Evolutionary conservation across 768 basidiomycete genomes (phyloP).

Genomic region (Thelephora ganbajun): DNA sequence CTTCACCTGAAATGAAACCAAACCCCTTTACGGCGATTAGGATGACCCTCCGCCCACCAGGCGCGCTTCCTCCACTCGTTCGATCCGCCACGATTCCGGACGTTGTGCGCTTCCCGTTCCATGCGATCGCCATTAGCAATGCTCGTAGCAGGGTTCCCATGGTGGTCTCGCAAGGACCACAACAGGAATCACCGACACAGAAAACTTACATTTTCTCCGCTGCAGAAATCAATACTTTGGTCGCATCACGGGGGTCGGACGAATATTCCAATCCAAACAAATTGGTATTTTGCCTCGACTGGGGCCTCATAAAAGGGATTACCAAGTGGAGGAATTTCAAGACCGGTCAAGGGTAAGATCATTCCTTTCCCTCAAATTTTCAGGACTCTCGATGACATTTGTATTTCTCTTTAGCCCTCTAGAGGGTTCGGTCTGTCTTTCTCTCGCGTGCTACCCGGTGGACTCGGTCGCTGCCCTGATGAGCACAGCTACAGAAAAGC

Average conservation of each 20-base stretch:
- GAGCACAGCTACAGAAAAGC: background rate
- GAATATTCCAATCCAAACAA: background rate
- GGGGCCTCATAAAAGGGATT: background rate
- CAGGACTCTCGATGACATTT: background rate
- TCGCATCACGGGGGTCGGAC: background rate
- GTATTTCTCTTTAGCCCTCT: background rate
- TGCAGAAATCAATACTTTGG: background rate
- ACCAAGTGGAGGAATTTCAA: background rate
- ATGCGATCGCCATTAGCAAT: background rate
- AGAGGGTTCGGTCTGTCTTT: background rate
- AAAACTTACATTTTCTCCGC: background rate
- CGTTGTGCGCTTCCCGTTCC: too few species aligned
- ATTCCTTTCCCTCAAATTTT: background rate
- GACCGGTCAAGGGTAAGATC: background rate
- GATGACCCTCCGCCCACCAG: too few species aligned
- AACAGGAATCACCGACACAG: background rate
- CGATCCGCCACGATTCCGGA: too few species aligned
- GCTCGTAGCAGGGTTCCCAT: background rate
- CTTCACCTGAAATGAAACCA: too few species aligned
- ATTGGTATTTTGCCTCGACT: background rate
- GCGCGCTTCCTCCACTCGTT: too few species aligned
- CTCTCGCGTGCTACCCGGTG: background rate
- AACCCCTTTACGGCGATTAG: too few species aligned
- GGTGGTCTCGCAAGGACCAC: background rate
- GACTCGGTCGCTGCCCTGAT: background rate